Conservation (phyloP, 106 monocot genomes). For the Amphibolis antarctica region DNA sequence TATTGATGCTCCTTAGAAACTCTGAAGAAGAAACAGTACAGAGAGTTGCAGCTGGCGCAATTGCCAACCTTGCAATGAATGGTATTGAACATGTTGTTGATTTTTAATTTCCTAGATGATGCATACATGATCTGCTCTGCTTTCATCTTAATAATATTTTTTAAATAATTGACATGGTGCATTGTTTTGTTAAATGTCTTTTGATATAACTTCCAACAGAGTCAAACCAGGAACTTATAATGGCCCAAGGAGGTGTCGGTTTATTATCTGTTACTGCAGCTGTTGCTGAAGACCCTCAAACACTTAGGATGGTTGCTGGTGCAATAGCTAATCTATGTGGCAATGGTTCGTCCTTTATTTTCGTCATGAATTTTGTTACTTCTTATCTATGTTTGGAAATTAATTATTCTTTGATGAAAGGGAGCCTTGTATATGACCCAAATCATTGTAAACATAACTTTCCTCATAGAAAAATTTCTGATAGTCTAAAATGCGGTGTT, state of each 20-base stretch:
- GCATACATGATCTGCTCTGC: too few species aligned
- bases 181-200: neutral
- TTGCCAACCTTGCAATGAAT: slow-evolving; percentile 99
- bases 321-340: slow-evolving; percentile 98
- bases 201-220: slow-evolving; percentile 32
- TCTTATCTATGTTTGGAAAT: neutral
- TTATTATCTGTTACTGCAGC: slow-evolving; percentile 71
- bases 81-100: slow-evolving; percentile 25
- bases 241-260: slow-evolving; percentile 78
- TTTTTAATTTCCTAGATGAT: too few species aligned
- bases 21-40: slow-evolving; percentile 93
- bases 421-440: neutral
- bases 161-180: too few species aligned
- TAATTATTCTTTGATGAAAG: neutral
- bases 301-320: slow-evolving; percentile 97
- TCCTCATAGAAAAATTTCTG: neutral
- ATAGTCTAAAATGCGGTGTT: too few species aligned
- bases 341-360: slow-evolving; percentile 39
- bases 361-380: neutral
- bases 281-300: slow-evolving; percentile 93
- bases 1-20: slow-evolving; percentile 77
- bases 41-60: slow-evolving; percentile 94
- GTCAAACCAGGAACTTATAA: slow-evolving; percentile 90
- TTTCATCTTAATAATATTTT: too few species aligned
- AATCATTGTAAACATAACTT: neutral